Conservation (phyloP, 805 yeast species). For the Candida mattraensis region DNA sequence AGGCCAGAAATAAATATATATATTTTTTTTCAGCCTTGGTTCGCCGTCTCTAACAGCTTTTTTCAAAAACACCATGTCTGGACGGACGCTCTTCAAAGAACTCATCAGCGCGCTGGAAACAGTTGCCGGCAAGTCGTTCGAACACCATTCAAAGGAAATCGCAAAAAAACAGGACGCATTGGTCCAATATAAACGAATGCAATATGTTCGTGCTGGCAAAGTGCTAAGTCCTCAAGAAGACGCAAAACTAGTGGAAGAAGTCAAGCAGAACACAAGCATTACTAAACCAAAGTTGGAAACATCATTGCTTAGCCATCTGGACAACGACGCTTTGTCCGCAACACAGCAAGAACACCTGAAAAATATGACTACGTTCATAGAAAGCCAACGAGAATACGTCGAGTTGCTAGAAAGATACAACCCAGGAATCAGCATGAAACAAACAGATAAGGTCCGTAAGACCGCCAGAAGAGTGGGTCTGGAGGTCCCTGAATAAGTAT, state of each 20-base stretch:
- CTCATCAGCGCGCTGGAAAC: conserved; percentile 42
- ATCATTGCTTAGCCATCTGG: conserved; percentile 28
- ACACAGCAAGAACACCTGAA: conserved; percentile 41
- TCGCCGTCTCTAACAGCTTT: conserved; percentile 3
- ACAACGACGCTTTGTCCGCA: conserved; percentile 22
- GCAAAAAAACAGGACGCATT: conserved; percentile 45
- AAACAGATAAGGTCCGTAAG: conserved; percentile 70
- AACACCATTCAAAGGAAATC: conserved; percentile 40
- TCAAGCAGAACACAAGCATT: conserved; percentile 34
- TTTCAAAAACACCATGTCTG: conserved; percentile 29
- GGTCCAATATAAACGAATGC: conserved; percentile 49
- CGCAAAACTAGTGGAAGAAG: conserved; percentile 35
- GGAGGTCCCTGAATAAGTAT: conserved; percentile 49
- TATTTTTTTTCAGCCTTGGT: conserved; percentile 1
- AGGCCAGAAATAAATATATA: conserved; percentile 7
- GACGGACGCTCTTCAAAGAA: conserved; percentile 25
- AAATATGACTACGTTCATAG: conserved; percentile 64
- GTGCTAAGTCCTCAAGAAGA: conserved; percentile 31
- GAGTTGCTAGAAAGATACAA: conserved; percentile 83
- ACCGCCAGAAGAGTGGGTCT: conserved; percentile 92
- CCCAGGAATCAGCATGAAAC: conserved; percentile 77
- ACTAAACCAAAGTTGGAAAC: conserved; percentile 28
- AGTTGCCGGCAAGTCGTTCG: conserved; percentile 37
- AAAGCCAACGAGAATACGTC: conserved; percentile 73
- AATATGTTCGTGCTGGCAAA: conserved; percentile 41